Base-by-base conservation (phyloP, 768 basidiomycete genomes). In the Tremella fuciformis region DNA sequence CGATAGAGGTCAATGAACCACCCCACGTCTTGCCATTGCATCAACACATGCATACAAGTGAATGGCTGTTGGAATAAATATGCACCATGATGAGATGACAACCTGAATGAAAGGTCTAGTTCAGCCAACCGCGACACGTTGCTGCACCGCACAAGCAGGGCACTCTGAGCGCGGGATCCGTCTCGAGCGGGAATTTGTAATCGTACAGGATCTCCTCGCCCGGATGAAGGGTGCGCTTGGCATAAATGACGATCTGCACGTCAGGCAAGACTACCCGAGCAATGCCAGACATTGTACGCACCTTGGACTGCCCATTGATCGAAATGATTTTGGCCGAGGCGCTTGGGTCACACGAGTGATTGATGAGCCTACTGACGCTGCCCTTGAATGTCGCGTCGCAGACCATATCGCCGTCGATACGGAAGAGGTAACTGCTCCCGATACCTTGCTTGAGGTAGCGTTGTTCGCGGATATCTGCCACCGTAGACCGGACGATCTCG, bases 351-450 rank as follows among this genome's bases (percentile, higher is more conserved):
- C 96, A 99, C 44, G 92, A 97, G 70, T 99, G 96, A 77, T 99
- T 99, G 78, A 99, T 99, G 70, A 99, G 79, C 47, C 96, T 93
- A 56, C 94, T 96, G 71, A 99, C 86, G 78, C 93, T 96, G 25
- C 96, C 96, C 80, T 92, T 94, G 85, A 94, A 96, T 47, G 96
- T 99, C 1, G 96, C 96, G 79, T 99, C 96, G 71, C 97, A 94
- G 59, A 98, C 93, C 65, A 92, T 79, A 76, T 99, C 94, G 74
- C 96, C 93, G 77, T 99, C 96, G 67, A 99, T 93, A 63, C 96
- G 82, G 80, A 99, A 99, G 50, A 99, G 81, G 79, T 99, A 99
- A 73, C 90, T 93, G 76, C 91, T 93, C 15, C 96, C 96, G 62
- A 99, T 99, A 1, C 96, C 96, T 73, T 92, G 91, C 53, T 91